Conservation (phyloP, 768 basidiomycete species). For the Serendipita sp. region DNA sequence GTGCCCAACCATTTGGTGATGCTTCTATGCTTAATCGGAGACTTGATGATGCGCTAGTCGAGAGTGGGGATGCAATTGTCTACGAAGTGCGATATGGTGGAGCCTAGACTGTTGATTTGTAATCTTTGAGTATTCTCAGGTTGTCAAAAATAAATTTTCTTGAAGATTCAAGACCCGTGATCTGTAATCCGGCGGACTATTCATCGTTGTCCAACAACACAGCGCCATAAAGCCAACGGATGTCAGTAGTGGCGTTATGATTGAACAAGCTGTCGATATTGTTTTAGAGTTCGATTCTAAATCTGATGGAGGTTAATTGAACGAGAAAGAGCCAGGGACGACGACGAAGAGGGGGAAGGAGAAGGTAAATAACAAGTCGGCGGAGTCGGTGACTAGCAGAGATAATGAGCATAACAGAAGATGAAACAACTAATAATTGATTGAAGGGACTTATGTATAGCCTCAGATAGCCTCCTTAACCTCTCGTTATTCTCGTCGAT, state of each 20-base stretch:
- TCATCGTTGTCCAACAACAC: constrained; percentile 4
- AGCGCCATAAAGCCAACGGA: background rate
- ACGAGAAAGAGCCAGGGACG: too few species aligned
- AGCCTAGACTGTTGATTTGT: constrained; percentile 33
- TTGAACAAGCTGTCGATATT: too few species aligned
- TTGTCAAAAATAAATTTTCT: constrained; percentile 9
- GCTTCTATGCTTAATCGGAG: constrained; percentile 25
- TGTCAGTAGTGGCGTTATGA: background rate
- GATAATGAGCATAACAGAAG: too few species aligned
- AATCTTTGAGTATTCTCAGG: background rate
- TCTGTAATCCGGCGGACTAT: background rate
- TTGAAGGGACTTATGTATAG: too few species aligned
- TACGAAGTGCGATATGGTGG: constrained; percentile 51
- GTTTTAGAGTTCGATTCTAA: too few species aligned
- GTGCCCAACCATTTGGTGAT: background rate
- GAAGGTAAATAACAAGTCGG: too few species aligned
- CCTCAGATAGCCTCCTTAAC: too few species aligned
- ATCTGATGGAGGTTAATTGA: too few species aligned
- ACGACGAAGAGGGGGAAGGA: too few species aligned
- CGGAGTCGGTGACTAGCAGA: too few species aligned
- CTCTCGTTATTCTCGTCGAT: too few species aligned
- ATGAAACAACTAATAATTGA: too few species aligned
- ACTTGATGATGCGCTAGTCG: constrained; percentile 26
- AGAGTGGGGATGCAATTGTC: constrained; percentile 53
- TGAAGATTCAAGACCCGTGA: background rate